Base-by-base conservation (phyloP, 208 protist species). In the Angomonas desouzai region DNA sequence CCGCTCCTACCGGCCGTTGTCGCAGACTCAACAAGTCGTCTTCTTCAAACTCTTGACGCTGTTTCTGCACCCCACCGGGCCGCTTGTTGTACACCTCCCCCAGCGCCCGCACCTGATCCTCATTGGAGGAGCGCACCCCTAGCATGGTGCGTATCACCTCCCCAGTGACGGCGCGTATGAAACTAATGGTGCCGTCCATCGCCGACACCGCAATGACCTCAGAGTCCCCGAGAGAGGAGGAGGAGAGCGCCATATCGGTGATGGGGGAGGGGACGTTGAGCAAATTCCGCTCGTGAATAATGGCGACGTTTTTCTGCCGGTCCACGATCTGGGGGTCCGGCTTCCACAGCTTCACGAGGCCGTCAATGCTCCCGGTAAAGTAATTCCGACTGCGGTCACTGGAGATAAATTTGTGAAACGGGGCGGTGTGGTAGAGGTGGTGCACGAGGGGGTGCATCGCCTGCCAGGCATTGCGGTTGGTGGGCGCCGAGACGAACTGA, bases 131-230 rank as follows among this genome's bases (percentile, higher is more conserved):
- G 34, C 74, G 76, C 11, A 87, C 66, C 38, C 84, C 90, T 48
- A 91, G 72, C 66, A 93, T 72, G 0, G 83, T 91, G 45, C 87
- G 88, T 55, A 96, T 68, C 38, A 88, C 66, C 61, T 93, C 90
- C 16, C 81, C 87, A 0, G 79, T 86, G 27, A 64, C 64, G 16
- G 77, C 72, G 49, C 87, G 77, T 40, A 87, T 64, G 16, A 96
- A 72, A n/a, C 87, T 96, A 33, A 92, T 33, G 20, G 90, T 92
- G 28, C 90, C 84, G 60, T 96, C 90, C 48, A 91, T 91, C 20
- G 83, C 70, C 13, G 74, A 48, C 13, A 86, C 68, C 16, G 76
- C 81, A n/a, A 86, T 66, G 13, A 93, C 74, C 68, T 96, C 86
- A 2, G 87, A 79, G 66, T 81, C 84, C n/a, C 85, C 87, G n/a